Conservation (phyloP, 306 rosid species). For the Carpinus fangiana region DNA sequence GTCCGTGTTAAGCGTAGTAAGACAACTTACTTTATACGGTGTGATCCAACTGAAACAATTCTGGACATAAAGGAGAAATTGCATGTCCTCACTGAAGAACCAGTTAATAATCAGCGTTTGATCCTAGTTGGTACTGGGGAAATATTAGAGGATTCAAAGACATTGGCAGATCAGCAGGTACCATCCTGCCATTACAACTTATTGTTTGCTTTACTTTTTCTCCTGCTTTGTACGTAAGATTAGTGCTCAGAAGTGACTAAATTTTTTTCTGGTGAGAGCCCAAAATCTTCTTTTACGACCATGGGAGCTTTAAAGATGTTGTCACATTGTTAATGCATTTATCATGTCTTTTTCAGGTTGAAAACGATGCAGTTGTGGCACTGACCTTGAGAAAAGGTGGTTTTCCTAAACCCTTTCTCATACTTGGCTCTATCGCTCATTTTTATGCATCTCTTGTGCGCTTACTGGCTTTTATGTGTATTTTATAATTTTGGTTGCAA, state of each 20-base stretch:
- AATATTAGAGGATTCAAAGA: constrained; percentile 72
- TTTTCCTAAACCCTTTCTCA: constrained; percentile 16
- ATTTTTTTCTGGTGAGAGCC: background rate
- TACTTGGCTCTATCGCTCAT: background rate
- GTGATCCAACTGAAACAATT: constrained; percentile 82
- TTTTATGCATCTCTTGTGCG: background rate
- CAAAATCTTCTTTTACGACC: constrained; percentile 1
- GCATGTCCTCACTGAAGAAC: constrained; percentile 63
- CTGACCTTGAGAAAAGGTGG: constrained; percentile 82
- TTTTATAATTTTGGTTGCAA: background rate
- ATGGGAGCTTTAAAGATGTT: background rate
- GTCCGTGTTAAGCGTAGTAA: constrained; percentile 77
- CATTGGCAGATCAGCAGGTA: constrained; percentile 91
- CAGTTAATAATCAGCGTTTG: constrained; percentile 63
- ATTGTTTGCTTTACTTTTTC: background rate
- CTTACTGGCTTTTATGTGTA: background rate
- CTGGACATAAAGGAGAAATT: constrained; percentile 80
- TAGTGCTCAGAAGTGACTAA: background rate
- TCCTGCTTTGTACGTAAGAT: background rate
- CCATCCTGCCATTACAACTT: background rate
- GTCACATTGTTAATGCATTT: background rate
- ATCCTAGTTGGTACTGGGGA: constrained; percentile 63
- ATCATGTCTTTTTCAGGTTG: constrained; percentile 57
- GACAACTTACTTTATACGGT: constrained; percentile 90
- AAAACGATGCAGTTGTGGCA: constrained; percentile 83